Evolutionary conservation across 2,329 filamentous ascomycete species (phyloP), one percentile per base, ranked within the genome.

Genomic region (Cercospora brassicicola): DNA sequence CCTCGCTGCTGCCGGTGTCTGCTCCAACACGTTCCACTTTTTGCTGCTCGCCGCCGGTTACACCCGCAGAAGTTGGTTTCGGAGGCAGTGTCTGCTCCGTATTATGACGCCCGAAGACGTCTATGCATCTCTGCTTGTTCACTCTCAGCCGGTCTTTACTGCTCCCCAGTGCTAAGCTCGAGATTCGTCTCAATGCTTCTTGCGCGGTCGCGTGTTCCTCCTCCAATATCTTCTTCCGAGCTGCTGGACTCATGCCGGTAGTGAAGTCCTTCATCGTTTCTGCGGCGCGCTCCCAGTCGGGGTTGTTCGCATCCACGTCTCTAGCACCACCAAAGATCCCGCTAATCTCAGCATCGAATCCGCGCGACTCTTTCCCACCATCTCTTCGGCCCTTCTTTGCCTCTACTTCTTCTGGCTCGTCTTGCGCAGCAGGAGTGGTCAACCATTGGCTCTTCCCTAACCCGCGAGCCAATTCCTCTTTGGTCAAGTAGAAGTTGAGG

Each of bases 1-100:
- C 96, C 82, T 99, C 95, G 6, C 92, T 92, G 75, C 92, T 96
- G 39, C 95, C 95, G 0, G 94, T 99, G 78, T 99, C 95, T 4
- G 91, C 91, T 0, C 95, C 95, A n/a, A 89, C 88, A 33, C 96
- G 90, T 55, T 68, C 74, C 73, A 87, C 86, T 28, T 81, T 72
- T 5, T 76, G 67, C 59, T 75, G 76, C 64, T 72, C 67, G 5
- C 74, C 72, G 6, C 72, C 51, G 20, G 69, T 61, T 10, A 60
- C 66, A 4, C 53, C 70, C 33, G 31, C 62, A 30, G 69, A 67
- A 75, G 75, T 28, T 11, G 80, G 80, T 78, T 89, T 91, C 0
- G 88, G 88, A 26, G 86, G 85, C 31, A 99, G 85, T 3, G 81
- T 78, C 8, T 80, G 75, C 80, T 99, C 95, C 1, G 95, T 99